phyloP scores from a whole-genome alignment of 257 asterid genomes.

The Primulina huaijiensis region DNA sequence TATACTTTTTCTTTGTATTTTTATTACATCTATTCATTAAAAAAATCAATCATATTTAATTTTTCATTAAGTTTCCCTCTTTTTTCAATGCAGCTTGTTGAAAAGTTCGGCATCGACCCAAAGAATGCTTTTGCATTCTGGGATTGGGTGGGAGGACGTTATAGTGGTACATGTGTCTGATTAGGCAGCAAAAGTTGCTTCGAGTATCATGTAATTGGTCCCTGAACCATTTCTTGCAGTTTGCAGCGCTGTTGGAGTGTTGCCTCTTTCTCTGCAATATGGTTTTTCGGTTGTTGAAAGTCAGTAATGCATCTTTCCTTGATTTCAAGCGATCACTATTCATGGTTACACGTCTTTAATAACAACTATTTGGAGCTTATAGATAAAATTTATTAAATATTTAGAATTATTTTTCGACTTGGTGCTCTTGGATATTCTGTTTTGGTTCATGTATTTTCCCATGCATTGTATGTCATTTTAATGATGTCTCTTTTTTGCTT shows the following conservation, averaged over 20 bases:
- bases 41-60: constrained; percentile 14
- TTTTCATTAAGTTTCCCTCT: constrained; percentile 21
- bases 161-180: constrained; percentile 64
- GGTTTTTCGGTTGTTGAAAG: constrained; percentile 89
- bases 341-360: constrained; percentile 1
- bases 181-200: constrained; percentile 21
- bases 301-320: constrained; percentile 35
- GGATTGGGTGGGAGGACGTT: constrained; percentile 99
- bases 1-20: too few species aligned
- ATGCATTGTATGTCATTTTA: constrained; percentile 26
- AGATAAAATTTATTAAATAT: constrained; percentile 3
- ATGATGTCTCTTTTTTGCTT: constrained; percentile 17
- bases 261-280: constrained; percentile 97
- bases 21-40: too few species aligned
- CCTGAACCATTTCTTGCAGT: constrained; percentile 58
- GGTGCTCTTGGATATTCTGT: constrained; percentile 10
- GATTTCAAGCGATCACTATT: constrained; percentile 6
- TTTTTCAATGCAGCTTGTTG: constrained; percentile 68
- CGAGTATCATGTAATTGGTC: constrained; percentile 23
- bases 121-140: constrained; percentile 98
- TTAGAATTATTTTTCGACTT: background rate
- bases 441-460: constrained; percentile 13
- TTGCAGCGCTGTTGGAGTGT: constrained; percentile 98
- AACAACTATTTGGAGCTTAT: constrained; percentile 20
- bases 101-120: constrained; percentile 97